Base-by-base conservation (phyloP, 2,329 filamentous ascomycete species). In the Samsoniella hepiali region DNA sequence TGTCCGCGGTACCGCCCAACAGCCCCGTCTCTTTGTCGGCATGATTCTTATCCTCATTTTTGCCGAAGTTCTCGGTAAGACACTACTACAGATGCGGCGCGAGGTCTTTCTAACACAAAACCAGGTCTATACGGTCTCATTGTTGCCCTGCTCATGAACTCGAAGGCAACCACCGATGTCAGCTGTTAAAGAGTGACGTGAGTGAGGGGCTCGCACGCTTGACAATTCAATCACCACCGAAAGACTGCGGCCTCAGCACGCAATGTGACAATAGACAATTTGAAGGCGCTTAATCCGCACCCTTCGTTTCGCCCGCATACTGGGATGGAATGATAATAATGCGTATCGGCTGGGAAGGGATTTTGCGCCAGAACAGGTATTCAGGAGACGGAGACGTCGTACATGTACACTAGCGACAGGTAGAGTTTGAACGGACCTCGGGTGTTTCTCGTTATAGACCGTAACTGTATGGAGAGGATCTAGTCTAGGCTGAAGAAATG, bases 11-110 rank as follows among this genome's bases (percentile, higher is more conserved):
- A 92, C 89, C 69, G 90, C 91, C 64, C 90, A 93, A 76, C 90
- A 93, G 77, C 90, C 90, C 67, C 85, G 90, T 76, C 85, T 96
- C 70, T 97, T 96, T 80, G 93, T 97, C 76, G 93, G 93, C 81
- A 97, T 97, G 93, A 96, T 97, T 80, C 80, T 97, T 77, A 97
- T 97, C 83, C 91, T 97, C 81, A 97, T 97, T 94, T 97, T 97
- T 85, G 93, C 93, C 71, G 93, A 97, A 94, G 93, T 97, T 71
- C 82, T 97, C 89, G 93, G 93, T 95, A 84, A 67, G 89, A 82
- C 34, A 38, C 31, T 13, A n/a, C 31, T 13, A n/a, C 27, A 42
- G 40, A 27, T 10, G 27, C 5, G 9, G 15, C 27, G 13, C 13
- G 31, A 17, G 5, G 13, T 6, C 42, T 3, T 22, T 32, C 4